phyloP scores from a whole-genome alignment of 345 rosid species.

The Alliaria petiolata region DNA sequence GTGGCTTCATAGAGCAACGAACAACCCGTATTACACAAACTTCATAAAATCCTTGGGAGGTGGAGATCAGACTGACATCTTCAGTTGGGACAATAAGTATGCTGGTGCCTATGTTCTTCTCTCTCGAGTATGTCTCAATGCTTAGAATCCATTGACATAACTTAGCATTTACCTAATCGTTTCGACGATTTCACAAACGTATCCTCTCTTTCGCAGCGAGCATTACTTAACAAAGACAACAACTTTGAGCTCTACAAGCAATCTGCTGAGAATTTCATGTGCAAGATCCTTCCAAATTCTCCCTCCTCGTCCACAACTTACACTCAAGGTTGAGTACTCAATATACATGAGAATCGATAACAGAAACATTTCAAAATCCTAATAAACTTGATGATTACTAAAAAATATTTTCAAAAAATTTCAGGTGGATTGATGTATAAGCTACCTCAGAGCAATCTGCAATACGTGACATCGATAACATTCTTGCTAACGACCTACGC shows the following conservation, averaged over 20 bases:
- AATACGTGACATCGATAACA: constrained; percentile 76
- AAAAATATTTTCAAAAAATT: background rate
- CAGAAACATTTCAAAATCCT: too few species aligned
- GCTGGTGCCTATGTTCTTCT: constrained; percentile 82
- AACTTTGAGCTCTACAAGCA: constrained; percentile 58
- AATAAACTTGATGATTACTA: too few species aligned
- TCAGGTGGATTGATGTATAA: constrained; percentile 85
- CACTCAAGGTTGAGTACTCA: constrained; percentile 56
- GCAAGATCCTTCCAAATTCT: constrained; percentile 73
- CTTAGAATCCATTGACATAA: background rate
- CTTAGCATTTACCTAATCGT: constrained; percentile 3
- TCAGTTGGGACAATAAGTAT: constrained; percentile 91
- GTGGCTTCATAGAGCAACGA: constrained; percentile 84
- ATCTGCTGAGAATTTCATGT: constrained; percentile 83
- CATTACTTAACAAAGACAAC: constrained; percentile 40
- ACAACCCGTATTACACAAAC: constrained; percentile 44
- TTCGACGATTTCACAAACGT: constrained; percentile 37
- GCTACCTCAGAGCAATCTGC: constrained; percentile 68
- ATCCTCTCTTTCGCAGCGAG: constrained; percentile 35
- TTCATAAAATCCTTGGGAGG: constrained; percentile 62
- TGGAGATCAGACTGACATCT: constrained; percentile 65
- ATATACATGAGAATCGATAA: background rate
- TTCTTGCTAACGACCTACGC: constrained; percentile 77
- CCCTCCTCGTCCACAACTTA: constrained; percentile 74
- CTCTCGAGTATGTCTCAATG: constrained; percentile 44